Percentiles rank a stretch among this genome's conserved stretches.
Evolutionary conservation across 768 basidiomycete species (phyloP).

Genomic region (Scleroderma bovista): DNA sequence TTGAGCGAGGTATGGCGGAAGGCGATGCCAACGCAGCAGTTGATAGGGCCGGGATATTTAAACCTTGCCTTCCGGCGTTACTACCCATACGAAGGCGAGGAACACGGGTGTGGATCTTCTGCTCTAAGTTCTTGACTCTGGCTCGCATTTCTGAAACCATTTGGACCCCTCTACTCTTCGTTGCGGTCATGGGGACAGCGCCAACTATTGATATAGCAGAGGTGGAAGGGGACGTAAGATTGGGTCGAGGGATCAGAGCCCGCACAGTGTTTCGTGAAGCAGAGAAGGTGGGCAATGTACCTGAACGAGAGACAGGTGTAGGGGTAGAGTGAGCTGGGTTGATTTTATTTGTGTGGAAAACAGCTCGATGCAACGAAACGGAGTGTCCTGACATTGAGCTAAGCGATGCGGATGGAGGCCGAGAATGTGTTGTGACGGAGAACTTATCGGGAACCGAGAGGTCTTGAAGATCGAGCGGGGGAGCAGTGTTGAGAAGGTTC

Average conservation of each 20-base stretch:
- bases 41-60: conserved; percentile 32
- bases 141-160: conserved; percentile 93
- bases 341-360: conserved; percentile 42
- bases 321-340: conserved; percentile 37
- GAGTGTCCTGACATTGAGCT: conserved; percentile 38
- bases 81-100: conserved; percentile 81
- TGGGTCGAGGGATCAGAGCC: conserved; percentile 36
- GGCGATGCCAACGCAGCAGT: conserved; percentile 32
- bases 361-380: conserved; percentile 45
- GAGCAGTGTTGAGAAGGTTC: conserved; percentile 51
- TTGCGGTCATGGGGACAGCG: conserved; percentile 37
- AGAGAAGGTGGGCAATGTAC: conserved; percentile 48
- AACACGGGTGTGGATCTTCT: conserved; percentile 84
- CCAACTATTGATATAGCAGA: conserved; percentile 18
- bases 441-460: conserved; percentile 42
- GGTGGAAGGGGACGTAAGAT: conserved; percentile 36
- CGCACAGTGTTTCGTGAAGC: conserved; percentile 43
- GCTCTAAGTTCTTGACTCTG: conserved; percentile 73
- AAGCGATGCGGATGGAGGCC: conserved; percentile 26
- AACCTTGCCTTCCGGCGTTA: conserved; percentile 50
- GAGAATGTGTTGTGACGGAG: conserved; percentile 31
- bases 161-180: conserved; percentile 79
- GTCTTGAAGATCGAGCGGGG: conserved; percentile 59
- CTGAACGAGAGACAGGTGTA: conserved; percentile 51
- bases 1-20: conserved; percentile 19